Evolutionary conservation across 495 filamentous ascomycete genomes (phyloP).

Genomic region (Talaromyces adpressus): DNA sequence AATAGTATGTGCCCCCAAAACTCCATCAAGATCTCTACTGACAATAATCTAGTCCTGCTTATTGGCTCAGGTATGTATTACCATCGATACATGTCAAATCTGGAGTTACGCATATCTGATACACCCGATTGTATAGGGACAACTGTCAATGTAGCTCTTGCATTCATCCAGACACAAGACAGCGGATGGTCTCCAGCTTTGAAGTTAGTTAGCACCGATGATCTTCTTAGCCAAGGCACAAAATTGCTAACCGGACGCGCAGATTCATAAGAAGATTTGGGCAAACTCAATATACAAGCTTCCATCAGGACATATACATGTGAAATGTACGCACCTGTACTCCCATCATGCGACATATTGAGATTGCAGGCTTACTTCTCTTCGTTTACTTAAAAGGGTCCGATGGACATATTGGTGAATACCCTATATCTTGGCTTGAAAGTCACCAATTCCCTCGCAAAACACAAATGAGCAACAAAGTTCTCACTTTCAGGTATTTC

Average conservation of each 20-base stretch:
- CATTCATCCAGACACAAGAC: slow-evolving; percentile 69
- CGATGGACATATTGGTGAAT: slow-evolving; percentile 48
- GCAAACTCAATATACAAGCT: slow-evolving; percentile 25
- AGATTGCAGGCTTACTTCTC: background rate
- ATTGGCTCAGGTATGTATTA: slow-evolving; percentile 8
- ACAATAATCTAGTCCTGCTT: slow-evolving; percentile 1
- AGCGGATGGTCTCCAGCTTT: slow-evolving; percentile 68
- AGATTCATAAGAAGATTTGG: slow-evolving; percentile 49
- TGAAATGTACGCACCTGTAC: slow-evolving; percentile 22
- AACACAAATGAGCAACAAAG: slow-evolving; percentile 21
- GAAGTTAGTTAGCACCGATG: slow-evolving; percentile 36
- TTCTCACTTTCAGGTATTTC: slow-evolving; percentile 13
- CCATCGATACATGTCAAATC: background rate
- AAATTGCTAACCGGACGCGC: slow-evolving; percentile 7
- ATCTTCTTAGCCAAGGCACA: background rate
- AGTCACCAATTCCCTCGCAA: slow-evolving; percentile 16
- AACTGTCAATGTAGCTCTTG: slow-evolving; percentile 73
- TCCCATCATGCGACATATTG: background rate
- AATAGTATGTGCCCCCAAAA: background rate
- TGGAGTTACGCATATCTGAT: background rate
- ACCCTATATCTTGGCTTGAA: slow-evolving; percentile 44
- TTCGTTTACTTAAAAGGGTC: slow-evolving; percentile 19
- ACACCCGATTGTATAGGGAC: slow-evolving; percentile 44
- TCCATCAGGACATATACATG: slow-evolving; percentile 3
- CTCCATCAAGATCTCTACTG: background rate